phyloP scores from a whole-genome alignment of 306 rosid genomes.

The Quercus wislizeni region DNA sequence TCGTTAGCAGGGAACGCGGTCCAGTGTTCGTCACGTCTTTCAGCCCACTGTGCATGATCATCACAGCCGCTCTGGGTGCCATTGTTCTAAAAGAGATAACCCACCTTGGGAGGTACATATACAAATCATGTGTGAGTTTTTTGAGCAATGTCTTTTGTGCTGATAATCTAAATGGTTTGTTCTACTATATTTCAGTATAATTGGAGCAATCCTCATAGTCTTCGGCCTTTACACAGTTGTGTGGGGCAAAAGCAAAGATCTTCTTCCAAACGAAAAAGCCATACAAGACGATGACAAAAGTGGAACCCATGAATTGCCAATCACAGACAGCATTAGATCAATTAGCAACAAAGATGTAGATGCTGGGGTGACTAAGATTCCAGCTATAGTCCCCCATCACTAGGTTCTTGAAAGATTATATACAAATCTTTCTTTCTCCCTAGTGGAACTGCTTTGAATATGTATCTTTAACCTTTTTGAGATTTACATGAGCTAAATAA shows the following conservation, averaged over 20 bases:
- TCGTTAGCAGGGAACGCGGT: conserved; percentile 78
- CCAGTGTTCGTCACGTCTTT: conserved; percentile 94
- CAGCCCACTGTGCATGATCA: conserved; percentile 92
- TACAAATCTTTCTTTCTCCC: neutral
- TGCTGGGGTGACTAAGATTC: conserved; percentile 18
- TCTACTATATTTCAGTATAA: conserved; percentile 37
- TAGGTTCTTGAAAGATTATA: conserved; percentile 4
- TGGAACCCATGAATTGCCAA: conserved; percentile 51
- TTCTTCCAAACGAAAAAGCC: conserved; percentile 11
- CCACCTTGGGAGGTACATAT: conserved; percentile 77
- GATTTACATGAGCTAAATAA: neutral
- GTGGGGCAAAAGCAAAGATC: conserved; percentile 93
- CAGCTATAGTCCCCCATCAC: neutral
- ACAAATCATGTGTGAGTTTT: neutral
- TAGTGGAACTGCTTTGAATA: neutral
- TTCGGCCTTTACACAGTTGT: conserved; percentile 87
- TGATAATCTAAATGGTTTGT: neutral
- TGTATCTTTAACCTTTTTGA: neutral
- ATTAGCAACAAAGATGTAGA: neutral
- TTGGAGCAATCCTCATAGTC: conserved; percentile 85
- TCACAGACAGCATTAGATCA: conserved; percentile 35
- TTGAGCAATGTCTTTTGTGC: neutral
- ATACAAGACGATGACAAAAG: conserved; percentile 21
- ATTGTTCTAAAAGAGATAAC: conserved; percentile 71
- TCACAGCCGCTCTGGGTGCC: conserved; percentile 79